Evolutionary conservation across 441 rosid species (phyloP), one percentile per base, ranked within the genome.

Genomic region (Heliophila coronopifolia): DNA sequence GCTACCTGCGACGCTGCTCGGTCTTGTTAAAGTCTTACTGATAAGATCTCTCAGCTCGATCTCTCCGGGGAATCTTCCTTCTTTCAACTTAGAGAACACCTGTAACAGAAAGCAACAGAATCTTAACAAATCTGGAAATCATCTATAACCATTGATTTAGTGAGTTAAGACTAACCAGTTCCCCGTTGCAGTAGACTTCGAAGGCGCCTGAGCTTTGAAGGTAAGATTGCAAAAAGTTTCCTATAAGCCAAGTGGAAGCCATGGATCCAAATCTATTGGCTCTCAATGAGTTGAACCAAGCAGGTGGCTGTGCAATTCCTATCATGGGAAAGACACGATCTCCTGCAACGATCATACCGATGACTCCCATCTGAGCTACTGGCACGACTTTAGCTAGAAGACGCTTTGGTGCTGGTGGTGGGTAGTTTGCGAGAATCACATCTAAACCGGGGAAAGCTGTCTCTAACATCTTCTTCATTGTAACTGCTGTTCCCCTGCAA

Each of bases 151-250:
- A 12, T 10, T 22, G 18, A 9, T n/a, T n/a, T 25, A 31, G 13
- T 30, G 51, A 32, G 31, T 20, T 6, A 17, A 22, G 34, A 58
- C 81, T 70, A 45, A 91, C 96, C 85, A 71, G 54, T 66, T 83
- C 79, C 13, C 76, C 87, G 40, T 92, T 77, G 78, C 75, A 77
- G 66, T 41, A 58, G 43, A 92, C 89, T 73, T 92, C 96, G 50
- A 92, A 92, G 16, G 98, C 98, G 39, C 94, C 95, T 5, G 95
- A 83, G 74, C 89, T 92, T 73, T 85, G 94, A 46, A 92, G 83
- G 70, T 85, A 83, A 27, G 94, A 84, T 75, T 92, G 98, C 53
- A 83, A 9, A 33, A 78, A 69, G 75, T 91, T 91, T 27, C 98
- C 98, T 3, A 91, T 63, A 69, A 91, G 95, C 96, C 96, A 87